phyloP scores from a whole-genome alignment of 441 rosid genomes.

The Lepidium campestre region DNA sequence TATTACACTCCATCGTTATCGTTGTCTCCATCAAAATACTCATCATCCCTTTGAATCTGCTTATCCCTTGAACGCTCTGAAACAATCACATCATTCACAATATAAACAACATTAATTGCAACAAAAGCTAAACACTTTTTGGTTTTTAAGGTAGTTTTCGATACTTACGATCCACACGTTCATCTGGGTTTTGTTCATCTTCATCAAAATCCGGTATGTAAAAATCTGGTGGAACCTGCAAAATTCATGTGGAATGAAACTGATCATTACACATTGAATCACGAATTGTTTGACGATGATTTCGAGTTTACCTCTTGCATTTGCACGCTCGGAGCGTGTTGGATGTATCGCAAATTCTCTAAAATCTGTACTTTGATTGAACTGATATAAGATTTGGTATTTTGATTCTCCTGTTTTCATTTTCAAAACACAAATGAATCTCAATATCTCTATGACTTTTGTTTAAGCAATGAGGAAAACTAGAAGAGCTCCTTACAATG shows the following conservation, averaged over 20 bases:
- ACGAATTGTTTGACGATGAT: background rate
- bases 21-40: conserved; percentile 82
- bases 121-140: background rate
- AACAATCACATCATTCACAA: conserved; percentile 4
- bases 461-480: background rate
- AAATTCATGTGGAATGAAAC: background rate
- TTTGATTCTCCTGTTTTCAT: conserved; percentile 68
- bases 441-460: background rate
- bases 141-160: background rate
- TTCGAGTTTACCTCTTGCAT: conserved; percentile 80
- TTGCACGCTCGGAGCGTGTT: conserved; percentile 93
- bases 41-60: conserved; percentile 89
- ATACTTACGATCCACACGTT: conserved; percentile 79
- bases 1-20: conserved; percentile 60
- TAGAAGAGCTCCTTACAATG: conserved; percentile 49
- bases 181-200: conserved; percentile 86
- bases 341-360: conserved; percentile 85
- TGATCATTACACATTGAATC: background rate
- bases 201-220: conserved; percentile 91
- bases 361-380: conserved; percentile 82
- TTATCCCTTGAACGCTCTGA: conserved; percentile 86
- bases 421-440: conserved; percentile 13
- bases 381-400: conserved; percentile 81
- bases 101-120: background rate
- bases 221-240: conserved; percentile 95